Base-by-base conservation (phyloP, 1,284 basidiomycete species). In the Ganoderma lingzhi region DNA sequence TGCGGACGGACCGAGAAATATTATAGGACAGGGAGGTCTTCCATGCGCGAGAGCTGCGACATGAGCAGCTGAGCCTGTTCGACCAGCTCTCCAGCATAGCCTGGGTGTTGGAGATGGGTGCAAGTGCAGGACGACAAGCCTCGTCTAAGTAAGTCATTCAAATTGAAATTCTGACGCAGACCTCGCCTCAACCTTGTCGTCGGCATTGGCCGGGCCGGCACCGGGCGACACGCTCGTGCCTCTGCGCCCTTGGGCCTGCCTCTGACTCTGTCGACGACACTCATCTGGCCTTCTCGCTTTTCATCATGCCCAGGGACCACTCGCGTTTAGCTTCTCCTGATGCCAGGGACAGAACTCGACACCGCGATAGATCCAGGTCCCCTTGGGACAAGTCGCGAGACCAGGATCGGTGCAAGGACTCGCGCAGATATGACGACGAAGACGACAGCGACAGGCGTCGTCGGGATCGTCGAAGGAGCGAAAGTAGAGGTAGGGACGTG, bases 251-350 rank as follows among this genome's bases (percentile, higher is more conserved):
- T 23, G 23, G 23, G 23, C 23, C 23, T 23, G 23, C 23, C 23
- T 23, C 23, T 23, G 23, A 23, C 41, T 51, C 23, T 28, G n/a
- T 30, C 19, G 35, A 42, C 39, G 2, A 60, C 23, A 28, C n/a
- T 23, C 55, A 10, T 28, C 30, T 39, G 19, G 6, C 19, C 56
- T 59, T 14, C 56, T 39, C 19, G n/a, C 39, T 61, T 30, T 44
- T 10, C 10, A 42, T 23, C 41, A 61, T 61, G 59, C 59, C 39
- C 3, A 61, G 75, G 70, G 75, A 78, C 61, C 73, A 72, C 69
- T 83, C 85, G 30, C 84, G 84, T 65, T 91, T 89, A 63, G 80
- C 79, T n/a, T 88, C 84, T 56, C 85, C 85, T 66, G 79, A 79
- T 64, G 78, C 82, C 74, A 82, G 81, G 73, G 81, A 85, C 71